A percentile compares a stretch with the other conserved stretches of the same genome.
Evolutionary conservation across 345 rosid species (phyloP).

Genomic region (Populus simonii): DNA sequence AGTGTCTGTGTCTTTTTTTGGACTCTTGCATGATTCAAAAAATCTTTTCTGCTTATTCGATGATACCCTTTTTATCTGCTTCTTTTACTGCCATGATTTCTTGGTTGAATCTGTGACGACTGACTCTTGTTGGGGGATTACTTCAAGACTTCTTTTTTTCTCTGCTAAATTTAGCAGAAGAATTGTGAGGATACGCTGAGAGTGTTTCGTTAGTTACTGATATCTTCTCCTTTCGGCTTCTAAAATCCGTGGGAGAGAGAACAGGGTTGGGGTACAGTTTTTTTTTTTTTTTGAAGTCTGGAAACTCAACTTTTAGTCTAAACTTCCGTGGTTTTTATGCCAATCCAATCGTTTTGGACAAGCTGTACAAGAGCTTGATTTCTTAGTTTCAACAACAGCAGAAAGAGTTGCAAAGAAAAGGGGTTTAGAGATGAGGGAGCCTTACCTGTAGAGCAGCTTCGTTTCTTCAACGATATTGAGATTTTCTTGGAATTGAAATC

Average conservation of each 20-base stretch:
- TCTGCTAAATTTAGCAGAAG: not conserved
- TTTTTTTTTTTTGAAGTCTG: not conserved
- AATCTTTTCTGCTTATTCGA: conserved; percentile 19
- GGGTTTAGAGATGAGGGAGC: not conserved
- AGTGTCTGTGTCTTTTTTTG: conserved; percentile 29
- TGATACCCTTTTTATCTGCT: conserved; percentile 33
- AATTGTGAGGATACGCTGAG: not conserved
- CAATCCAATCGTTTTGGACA: not conserved
- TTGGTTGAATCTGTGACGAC: conserved; percentile 48
- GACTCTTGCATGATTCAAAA: conserved; percentile 50
- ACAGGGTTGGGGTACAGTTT: not conserved
- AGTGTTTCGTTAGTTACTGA: not conserved
- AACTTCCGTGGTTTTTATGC: not conserved
- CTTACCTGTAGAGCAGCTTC: not conserved
- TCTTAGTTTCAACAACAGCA: not conserved
- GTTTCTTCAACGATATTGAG: not conserved
- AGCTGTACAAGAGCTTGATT: not conserved
- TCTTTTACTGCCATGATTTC: conserved; percentile 44
- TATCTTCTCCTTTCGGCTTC: not conserved
- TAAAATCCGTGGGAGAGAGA: not conserved
- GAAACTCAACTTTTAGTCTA: not conserved
- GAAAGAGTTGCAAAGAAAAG: not conserved
- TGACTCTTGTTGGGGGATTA: conserved; percentile 24
- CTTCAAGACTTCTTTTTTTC: not conserved
- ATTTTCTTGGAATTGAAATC: not conserved